These are phyloP conservation scores for Aspergillus alliaceus DNA, from an alignment of 2,329 filamentous ascomycete genomes.

Conservation along the genomic window DNA sequence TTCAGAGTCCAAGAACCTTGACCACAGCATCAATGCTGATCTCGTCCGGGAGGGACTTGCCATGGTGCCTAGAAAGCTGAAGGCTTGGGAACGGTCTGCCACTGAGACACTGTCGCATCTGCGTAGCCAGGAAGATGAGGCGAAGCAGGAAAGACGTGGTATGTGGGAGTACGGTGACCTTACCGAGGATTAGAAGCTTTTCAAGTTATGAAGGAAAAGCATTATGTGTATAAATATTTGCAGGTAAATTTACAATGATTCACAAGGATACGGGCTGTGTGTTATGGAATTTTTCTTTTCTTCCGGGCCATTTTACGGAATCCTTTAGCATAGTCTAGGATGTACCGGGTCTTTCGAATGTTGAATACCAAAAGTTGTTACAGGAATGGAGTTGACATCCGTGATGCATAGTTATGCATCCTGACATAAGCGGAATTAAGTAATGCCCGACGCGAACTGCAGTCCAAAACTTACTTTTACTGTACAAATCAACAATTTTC, in stretches of 20 bases:
- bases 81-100: conserved; percentile 82
- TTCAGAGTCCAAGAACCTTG: conserved; percentile 59
- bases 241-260: background rate
- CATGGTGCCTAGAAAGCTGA: conserved; percentile 89
- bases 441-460: background rate
- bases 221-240: conserved; percentile 11
- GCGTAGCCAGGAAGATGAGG: conserved; percentile 71
- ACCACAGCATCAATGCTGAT: conserved; percentile 86
- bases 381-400: background rate
- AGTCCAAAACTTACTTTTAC: background rate
- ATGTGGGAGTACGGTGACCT: conserved; percentile 99
- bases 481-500: background rate
- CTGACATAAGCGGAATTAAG: background rate
- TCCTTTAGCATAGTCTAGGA: conserved; percentile 11
- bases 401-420: background rate
- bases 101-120: conserved; percentile 70
- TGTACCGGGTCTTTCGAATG: background rate
- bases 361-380: background rate
- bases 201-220: conserved; percentile 1
- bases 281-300: background rate
- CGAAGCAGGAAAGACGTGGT: conserved; percentile 76
- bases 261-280: background rate
- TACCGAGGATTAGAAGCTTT: conserved; percentile 70
- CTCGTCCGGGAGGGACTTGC: conserved; percentile 79
- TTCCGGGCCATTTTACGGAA: conserved; percentile 2